Base-by-base conservation (phyloP, 2,329 filamentous ascomycete species). In the Fusarium brevicatenulatum region DNA sequence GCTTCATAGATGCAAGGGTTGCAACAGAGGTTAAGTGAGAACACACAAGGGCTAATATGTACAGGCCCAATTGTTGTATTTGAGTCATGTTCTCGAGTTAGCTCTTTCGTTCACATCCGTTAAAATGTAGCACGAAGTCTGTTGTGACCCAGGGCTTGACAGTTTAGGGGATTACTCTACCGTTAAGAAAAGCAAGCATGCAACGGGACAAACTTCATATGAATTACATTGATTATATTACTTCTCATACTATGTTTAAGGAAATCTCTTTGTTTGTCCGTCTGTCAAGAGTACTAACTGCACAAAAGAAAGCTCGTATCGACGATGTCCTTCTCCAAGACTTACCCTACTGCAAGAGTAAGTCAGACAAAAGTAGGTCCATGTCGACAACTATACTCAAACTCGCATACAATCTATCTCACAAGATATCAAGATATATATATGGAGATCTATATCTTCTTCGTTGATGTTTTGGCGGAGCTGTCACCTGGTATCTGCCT, bases 51-150 rank as follows among this genome's bases (percentile, higher is more conserved):
- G 6, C 19, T 28, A 12, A 9, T 4, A 37, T 16, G 2, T 13
- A 25, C 3, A 21, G 5, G 8, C 50, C 32, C 13, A 7, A 7
- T 2, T 13, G 12, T 0, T 6, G 0, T 12, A 4, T 37, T 36
- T 23, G 18, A 36, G 30, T 21, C 47, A 13, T 25, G 7, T 23
- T 13, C 6, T 19, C 10, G 9, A 34, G 9, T 19, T 10, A 11
- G 23, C n/a, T 34, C 11, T 21, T 28, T 53, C 7, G 2, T 21
- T 53, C 18, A 16, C n/a, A 3, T 5, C 12, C 49, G 5, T 25
- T 36, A 9, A 36, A 36, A 7, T 21, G n/a, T 25, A 11, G 12
- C n/a, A 36, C 32, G 18, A 52, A 36, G 18, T 23, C 3, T 36
- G n/a, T 21, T 52, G 18, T 21, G n/a, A 25, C 5, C 32, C 49